These are phyloP conservation scores for Magnolia kwangsiensis DNA, from an alignment of 164 flowering plant genomes.

Conservation along the genomic window DNA sequence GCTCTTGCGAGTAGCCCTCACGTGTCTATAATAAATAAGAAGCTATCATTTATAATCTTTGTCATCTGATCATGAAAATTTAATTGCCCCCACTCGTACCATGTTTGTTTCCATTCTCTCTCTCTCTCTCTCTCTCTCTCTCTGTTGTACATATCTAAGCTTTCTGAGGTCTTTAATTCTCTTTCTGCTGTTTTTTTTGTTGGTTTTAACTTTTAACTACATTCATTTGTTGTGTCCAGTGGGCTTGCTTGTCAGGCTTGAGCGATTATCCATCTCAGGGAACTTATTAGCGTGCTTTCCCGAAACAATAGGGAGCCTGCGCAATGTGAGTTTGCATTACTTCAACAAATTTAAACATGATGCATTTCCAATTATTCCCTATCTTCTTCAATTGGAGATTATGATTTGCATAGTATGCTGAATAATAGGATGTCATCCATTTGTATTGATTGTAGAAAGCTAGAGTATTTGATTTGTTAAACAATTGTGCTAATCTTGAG, in stretches of 20 bases:
- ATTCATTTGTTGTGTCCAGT: constrained; percentile 38
- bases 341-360: background rate
- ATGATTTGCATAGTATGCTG: background rate
- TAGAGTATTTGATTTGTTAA: too few relatives aligned
- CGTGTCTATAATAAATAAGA: constrained; percentile 13
- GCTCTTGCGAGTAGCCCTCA: too few relatives aligned
- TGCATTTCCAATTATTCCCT: background rate
- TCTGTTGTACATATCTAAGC: background rate
- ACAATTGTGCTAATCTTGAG: too few relatives aligned
- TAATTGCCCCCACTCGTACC: background rate
- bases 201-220: constrained; percentile 4
- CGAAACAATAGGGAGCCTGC: constrained; percentile 93
- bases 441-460: background rate
- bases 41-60: constrained; percentile 5
- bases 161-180: background rate
- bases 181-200: background rate
- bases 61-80: background rate
- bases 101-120: background rate
- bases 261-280: constrained; percentile 66
- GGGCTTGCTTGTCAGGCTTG: constrained; percentile 90
- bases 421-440: background rate
- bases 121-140: background rate
- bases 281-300: constrained; percentile 70
- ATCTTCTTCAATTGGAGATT: background rate
- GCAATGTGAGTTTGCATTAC: constrained; percentile 61